phyloP scores from a whole-genome alignment of 768 basidiomycete genomes.

The Daedaleopsis sinensis region DNA sequence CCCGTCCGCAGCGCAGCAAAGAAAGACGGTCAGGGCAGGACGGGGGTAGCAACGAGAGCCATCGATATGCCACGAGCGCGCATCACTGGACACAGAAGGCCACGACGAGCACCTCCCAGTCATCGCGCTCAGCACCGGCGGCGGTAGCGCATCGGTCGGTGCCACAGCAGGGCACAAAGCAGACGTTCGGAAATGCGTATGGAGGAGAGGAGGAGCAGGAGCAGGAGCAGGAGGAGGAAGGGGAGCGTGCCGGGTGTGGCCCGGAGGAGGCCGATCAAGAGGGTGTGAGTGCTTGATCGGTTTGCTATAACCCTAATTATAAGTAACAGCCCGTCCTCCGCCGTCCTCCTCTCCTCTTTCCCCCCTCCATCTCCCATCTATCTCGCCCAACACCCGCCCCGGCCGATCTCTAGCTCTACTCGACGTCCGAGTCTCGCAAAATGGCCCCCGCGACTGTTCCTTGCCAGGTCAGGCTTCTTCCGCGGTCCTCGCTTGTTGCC shows the following conservation, averaged over 20 bases:
- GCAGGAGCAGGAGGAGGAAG: no score
- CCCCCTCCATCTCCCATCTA: neutral
- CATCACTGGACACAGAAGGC: neutral
- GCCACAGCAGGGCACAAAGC: no score
- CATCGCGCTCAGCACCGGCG: neutral
- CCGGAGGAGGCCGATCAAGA: neutral
- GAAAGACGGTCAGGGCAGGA: neutral
- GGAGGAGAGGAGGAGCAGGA: neutral
- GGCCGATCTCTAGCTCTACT: neutral
- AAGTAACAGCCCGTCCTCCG: neutral
- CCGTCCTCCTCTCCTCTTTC: neutral
- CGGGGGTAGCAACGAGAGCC: neutral
- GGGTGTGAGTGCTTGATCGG: neutral
- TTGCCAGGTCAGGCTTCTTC: slow-evolving; percentile 42
- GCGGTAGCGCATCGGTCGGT: neutral
- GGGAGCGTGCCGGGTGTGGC: neutral
- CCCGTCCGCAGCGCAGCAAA: neutral
- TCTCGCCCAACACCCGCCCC: neutral
- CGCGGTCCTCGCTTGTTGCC: neutral
- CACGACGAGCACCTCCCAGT: neutral
- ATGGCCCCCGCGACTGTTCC: slow-evolving; percentile 42
- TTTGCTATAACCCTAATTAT: neutral
- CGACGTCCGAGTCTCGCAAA: no score
- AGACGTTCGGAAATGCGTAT: neutral
- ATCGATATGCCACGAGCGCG: neutral